A percentile compares a stretch with the other conserved stretches of the same genome.
These are phyloP conservation scores for Zymoseptoria pseudotritici DNA, from an alignment of 2,329 filamentous ascomycete genomes.

Conservation along the genomic window DNA sequence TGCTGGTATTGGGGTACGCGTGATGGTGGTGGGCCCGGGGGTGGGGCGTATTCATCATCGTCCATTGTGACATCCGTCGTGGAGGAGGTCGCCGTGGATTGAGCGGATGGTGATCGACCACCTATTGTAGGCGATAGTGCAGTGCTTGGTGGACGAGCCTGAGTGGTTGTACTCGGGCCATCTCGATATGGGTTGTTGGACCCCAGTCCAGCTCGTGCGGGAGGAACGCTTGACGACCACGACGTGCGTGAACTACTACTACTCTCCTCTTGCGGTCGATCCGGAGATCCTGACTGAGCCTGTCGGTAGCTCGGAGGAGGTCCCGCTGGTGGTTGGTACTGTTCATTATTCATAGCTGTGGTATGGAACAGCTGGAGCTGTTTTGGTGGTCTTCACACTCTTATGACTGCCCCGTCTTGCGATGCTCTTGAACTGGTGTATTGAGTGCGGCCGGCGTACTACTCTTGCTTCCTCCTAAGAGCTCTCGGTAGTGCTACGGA, in stretches of 20 bases:
- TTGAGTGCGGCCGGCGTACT: neutral
- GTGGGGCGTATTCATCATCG: slow-evolving; percentile 3
- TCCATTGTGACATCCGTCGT: slow-evolving; percentile 9
- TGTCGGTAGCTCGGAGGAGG: slow-evolving; percentile 15
- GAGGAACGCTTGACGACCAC: neutral
- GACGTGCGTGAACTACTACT: slow-evolving; percentile 1
- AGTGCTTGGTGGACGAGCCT: slow-evolving; percentile 12
- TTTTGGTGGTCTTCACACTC: slow-evolving; percentile 7
- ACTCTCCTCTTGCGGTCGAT: slow-evolving; percentile 5
- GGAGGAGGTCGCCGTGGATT: slow-evolving; percentile 23
- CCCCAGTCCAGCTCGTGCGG: slow-evolving; percentile 7
- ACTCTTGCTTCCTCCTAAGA: neutral
- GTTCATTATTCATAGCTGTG: slow-evolving; percentile 8
- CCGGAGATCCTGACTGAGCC: slow-evolving; percentile 9
- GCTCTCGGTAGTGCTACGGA: neutral
- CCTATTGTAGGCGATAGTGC: slow-evolving; percentile 9
- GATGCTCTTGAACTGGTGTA: neutral
- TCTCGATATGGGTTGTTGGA: slow-evolving; percentile 18
- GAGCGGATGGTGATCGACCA: slow-evolving; percentile 27
- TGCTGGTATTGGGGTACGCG: slow-evolving; percentile 1
- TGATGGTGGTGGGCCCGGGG: slow-evolving; percentile 2
- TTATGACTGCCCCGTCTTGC: neutral
- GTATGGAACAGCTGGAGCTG: slow-evolving; percentile 7
- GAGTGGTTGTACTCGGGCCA: slow-evolving; percentile 3
- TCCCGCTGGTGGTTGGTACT: slow-evolving; percentile 14